A percentile compares a stretch with the other conserved stretches of the same genome.
These are phyloP conservation scores for Sedum album DNA, from an alignment of 164 flowering plant species.

Conservation along the genomic window DNA sequence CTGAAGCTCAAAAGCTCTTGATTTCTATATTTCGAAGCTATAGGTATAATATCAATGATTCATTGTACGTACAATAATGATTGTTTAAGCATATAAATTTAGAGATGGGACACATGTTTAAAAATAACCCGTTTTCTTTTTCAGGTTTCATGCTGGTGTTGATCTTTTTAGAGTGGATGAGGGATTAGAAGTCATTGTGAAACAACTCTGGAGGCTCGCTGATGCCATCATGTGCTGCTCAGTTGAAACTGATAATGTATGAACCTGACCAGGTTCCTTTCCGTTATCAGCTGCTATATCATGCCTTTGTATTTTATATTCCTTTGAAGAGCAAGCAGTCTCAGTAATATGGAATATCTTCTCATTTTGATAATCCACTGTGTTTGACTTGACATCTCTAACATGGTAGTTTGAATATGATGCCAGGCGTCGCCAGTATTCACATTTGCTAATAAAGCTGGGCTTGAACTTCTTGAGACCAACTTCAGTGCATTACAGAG, in stretches of 20 bases:
- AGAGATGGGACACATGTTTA: too few relatives aligned
- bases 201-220: slow-evolving; percentile 64
- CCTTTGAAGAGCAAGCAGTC: background rate
- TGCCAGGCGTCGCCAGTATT: slow-evolving; percentile 18
- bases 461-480: slow-evolving; percentile 50
- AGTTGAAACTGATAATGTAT: slow-evolving; percentile 47
- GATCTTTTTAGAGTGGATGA: slow-evolving; percentile 49
- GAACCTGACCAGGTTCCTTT: too few relatives aligned
- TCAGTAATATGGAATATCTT: background rate
- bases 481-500: slow-evolving; percentile 42
- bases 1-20: slow-evolving; percentile 69
- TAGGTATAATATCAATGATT: slow-evolving; percentile 27
- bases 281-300: too few relatives aligned
- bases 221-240: slow-evolving; percentile 91
- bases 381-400: background rate
- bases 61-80: too few relatives aligned
- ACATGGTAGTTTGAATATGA: background rate
- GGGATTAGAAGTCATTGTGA: slow-evolving; percentile 43
- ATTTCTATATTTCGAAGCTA: slow-evolving; percentile 73
- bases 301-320: background rate
- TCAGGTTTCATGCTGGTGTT: slow-evolving; percentile 61
- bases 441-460: slow-evolving; percentile 44
- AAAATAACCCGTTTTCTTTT: background rate
- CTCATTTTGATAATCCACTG: background rate
- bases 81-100: too few relatives aligned